These are phyloP conservation scores for Trichophyton mentagrophytes DNA, from an alignment of 2,329 filamentous ascomycete genomes.

Conservation along the genomic window DNA sequence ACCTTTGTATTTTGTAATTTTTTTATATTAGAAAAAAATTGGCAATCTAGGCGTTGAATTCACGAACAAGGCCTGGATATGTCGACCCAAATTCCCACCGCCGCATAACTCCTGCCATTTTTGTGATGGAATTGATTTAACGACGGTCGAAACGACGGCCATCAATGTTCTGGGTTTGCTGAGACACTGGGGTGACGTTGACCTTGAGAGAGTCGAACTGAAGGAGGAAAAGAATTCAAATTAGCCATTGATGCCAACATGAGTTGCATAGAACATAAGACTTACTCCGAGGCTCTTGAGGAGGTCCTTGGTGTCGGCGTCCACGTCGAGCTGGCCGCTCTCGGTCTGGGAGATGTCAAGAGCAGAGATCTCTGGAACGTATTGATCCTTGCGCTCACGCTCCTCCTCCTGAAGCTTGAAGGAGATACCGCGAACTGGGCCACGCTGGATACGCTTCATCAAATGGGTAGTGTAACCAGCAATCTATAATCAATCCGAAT, in stretches of 20 bases:
- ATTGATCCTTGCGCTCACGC: slow-evolving; percentile 99
- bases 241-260: not conserved
- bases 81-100: slow-evolving; percentile 3
- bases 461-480: slow-evolving; percentile 96
- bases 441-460: slow-evolving; percentile 99
- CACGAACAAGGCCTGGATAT: not conserved
- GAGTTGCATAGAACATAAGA: slow-evolving; percentile 24
- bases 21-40: slow-evolving; percentile 13
- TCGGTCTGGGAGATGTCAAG: slow-evolving; percentile 96
- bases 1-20: slow-evolving; percentile 53
- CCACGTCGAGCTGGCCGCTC: slow-evolving; percentile 85
- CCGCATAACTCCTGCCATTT: slow-evolving; percentile 4
- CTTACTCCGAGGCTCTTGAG: slow-evolving; percentile 97
- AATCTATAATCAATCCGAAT: slow-evolving; percentile 46
- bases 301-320: slow-evolving; percentile 96
- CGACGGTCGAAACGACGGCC: slow-evolving; percentile 54
- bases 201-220: slow-evolving; percentile 96
- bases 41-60: slow-evolving; percentile 1
- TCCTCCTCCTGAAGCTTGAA: slow-evolving; percentile 99
- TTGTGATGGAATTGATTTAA: slow-evolving; percentile 9
- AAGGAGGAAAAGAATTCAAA: slow-evolving; percentile 4
- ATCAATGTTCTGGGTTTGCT: slow-evolving; percentile 67
- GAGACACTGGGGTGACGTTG: slow-evolving; percentile 83
- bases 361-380: slow-evolving; percentile 96
- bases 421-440: slow-evolving; percentile 98